Evolutionary conservation across 2,329 filamentous ascomycete genomes (phyloP), one percentile per base, ranked within the genome.

Genomic region (Penicillium sp.): DNA sequence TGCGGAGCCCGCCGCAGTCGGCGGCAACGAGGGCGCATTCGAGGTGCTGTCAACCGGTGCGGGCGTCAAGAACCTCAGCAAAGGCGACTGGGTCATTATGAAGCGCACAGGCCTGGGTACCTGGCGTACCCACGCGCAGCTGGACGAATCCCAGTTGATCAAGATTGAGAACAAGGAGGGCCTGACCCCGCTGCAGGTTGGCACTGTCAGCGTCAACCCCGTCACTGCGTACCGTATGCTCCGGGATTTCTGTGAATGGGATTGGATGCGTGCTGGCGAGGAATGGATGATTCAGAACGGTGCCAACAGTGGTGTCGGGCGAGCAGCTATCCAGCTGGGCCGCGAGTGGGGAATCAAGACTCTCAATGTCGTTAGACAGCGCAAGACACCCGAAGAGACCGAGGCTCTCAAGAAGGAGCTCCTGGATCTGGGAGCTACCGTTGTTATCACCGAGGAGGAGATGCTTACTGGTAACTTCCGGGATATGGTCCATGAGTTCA

Each of bases 211-310:
- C 60, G 89, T 99, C 40, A 99, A 99, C 73, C 94, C 94, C 1
- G 92, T 90, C 73, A 96, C 91, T 1, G 94, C 94, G 2, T 97
- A 96, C 76, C 85, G 92, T 52, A 95, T 99, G 87, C 82, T 99
- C 56, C 85, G 86, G 54, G 89, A 93, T 70, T 97, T 93, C 47
- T 80, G 79, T 55, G 78, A 75, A 25, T 78, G 80, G 63, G 70
- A 78, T 4, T 74, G 87, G 68, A 70, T 82, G 53, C 73, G 75
- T 10, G 61, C 66, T 28, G 83, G 85, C n/a, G 89, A 92, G 52
- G 88, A 95, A 54, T 99, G 93, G 92, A 90, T 97, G 70, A 86
- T 99, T 44, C 94, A 99, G 76, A 99, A 99, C 72, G 94, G 93
- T 8, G 94, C 93, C 37, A 99, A 99, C 75, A 91, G 87, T 40